Base-by-base conservation (phyloP, 1,139 yeast species). In the Geotrichum macrosporum region DNA sequence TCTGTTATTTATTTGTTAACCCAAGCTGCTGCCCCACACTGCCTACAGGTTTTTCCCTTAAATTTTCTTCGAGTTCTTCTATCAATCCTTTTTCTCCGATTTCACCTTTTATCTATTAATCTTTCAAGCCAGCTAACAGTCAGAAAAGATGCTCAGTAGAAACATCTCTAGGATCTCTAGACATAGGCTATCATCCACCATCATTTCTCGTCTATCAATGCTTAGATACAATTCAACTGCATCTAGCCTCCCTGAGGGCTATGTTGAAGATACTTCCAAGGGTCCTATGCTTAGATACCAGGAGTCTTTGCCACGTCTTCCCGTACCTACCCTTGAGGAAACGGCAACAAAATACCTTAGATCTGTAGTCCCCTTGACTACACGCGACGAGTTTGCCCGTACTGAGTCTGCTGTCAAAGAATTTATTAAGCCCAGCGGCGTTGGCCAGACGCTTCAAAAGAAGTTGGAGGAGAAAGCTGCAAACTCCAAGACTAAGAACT, bases 301-400 rank as follows among this genome's bases (percentile, higher is more conserved):
- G 66, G 74, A 75, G 38, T 73, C 80, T 37, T 75, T 92, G 50
- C 96, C 97, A 10, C 74, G 78, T 50, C 75, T 92, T 55, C 97
- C 97, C 1, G 95, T 92, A 10, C 98, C 98, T 1, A 68, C 81
- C 2, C 74, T 92, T 50, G 75, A 78, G 50, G 80, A 81, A 50
- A 86, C 96, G 12, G 77, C 85, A 30, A 66, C 72, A 19, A 77
- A 78, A 55, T 92, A 87, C 65, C 72, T 89, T 59, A 73, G 76
- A 55, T 75, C 92, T 2, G 78, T 92, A 47, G 77, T 77, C 59
- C 95, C 97, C 1, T 78, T 73, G 63, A 74, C 77, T 29, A 60
- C 75, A 46, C 75, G 77, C 22, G 69, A 71, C 41, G 85, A 84
- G 60, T 77, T 77, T 51, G 68, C 68, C 16, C 70, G 69, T 46